Conservation (phyloP, 768 basidiomycete species). For the Boletus rex-veris region DNA sequence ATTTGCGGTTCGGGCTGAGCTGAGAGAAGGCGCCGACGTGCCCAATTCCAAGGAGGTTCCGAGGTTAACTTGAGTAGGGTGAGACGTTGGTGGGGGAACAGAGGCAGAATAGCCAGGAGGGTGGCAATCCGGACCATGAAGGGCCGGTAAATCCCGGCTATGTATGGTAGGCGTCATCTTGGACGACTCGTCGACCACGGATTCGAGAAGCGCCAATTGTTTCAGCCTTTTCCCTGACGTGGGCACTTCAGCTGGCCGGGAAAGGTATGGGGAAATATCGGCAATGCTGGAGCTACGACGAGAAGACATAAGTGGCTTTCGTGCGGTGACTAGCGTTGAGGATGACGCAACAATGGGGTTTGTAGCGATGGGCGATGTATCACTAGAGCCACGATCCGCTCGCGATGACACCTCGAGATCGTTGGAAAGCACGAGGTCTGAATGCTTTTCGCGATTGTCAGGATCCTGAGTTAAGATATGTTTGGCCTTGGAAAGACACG, state of each 20-base stretch:
- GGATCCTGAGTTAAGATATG: background rate
- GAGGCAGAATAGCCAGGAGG: constrained; percentile 19
- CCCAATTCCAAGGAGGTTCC: constrained; percentile 38
- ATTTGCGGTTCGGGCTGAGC: constrained; percentile 7
- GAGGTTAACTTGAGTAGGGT: constrained; percentile 16
- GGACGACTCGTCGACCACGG: constrained; percentile 71
- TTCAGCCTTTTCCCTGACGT: constrained; percentile 61
- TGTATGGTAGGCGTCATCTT: constrained; percentile 47
- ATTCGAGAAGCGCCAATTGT: constrained; percentile 68
- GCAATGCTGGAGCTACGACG: constrained; percentile 47
- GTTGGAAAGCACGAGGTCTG: background rate
- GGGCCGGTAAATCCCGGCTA: constrained; percentile 23
- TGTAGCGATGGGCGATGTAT: constrained; percentile 8
- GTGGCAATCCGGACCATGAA: background rate
- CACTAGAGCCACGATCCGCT: background rate
- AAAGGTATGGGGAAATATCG: constrained; percentile 69
- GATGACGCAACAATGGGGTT: constrained; percentile 8
- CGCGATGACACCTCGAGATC: background rate
- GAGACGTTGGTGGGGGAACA: constrained; percentile 26
- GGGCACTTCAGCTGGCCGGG: constrained; percentile 50
- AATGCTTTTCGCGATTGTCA: constrained; percentile 5
- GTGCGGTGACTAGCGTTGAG: constrained; percentile 13
- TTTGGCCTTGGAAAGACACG: constrained; percentile 3
- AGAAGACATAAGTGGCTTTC: constrained; percentile 24
- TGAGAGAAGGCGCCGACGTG: constrained; percentile 2